A percentile compares a stretch with the other conserved stretches of the same genome.
These are phyloP conservation scores for Collybia nuda DNA, from an alignment of 768 basidiomycete genomes.

Conservation along the genomic window DNA sequence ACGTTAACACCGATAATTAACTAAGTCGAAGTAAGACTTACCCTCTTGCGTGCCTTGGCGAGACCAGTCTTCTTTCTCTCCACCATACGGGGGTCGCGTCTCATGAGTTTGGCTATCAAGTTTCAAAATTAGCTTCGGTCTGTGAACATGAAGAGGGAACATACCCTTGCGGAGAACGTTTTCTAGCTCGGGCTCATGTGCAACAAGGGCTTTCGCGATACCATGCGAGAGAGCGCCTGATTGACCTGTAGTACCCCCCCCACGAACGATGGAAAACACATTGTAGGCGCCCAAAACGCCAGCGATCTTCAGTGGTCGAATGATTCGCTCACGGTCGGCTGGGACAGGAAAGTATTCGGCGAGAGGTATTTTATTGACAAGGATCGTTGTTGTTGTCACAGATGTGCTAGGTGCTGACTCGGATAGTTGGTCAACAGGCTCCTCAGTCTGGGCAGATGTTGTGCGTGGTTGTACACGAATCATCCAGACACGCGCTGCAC, in stretches of 20 bases:
- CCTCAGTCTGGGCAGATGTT: conserved; percentile 11
- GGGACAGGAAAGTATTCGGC: conserved; percentile 75
- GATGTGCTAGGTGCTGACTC: conserved; percentile 11
- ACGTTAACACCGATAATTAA: conserved; percentile 1
- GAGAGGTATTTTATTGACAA: conserved; percentile 85
- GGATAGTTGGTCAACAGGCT: conserved; percentile 26
- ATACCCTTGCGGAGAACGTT: conserved; percentile 72
- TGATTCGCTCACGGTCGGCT: conserved; percentile 76
- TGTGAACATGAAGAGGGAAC: conserved; percentile 16
- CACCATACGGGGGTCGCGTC: conserved; percentile 95
- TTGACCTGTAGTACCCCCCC: conserved; percentile 91
- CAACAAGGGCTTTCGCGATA: conserved; percentile 71
- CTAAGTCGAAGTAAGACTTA: conserved; percentile 33
- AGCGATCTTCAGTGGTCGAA: conserved; percentile 82
- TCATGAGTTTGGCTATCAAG: conserved; percentile 72
- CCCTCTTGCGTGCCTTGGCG: conserved; percentile 90
- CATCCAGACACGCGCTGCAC: conserved; percentile 91
- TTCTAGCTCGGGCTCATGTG: conserved; percentile 67
- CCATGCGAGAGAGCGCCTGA: conserved; percentile 84
- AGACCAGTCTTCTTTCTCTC: conserved; percentile 96
- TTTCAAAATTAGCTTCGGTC: conserved; percentile 1
- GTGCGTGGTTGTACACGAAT: conserved; percentile 48
- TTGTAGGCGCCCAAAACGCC: conserved; percentile 87
- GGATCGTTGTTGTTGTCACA: conserved; percentile 61
- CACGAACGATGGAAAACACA: conserved; percentile 69